Evolutionary conservation across 2,329 filamentous ascomycete genomes (phyloP).

Genomic region (Fusarium chuoi): DNA sequence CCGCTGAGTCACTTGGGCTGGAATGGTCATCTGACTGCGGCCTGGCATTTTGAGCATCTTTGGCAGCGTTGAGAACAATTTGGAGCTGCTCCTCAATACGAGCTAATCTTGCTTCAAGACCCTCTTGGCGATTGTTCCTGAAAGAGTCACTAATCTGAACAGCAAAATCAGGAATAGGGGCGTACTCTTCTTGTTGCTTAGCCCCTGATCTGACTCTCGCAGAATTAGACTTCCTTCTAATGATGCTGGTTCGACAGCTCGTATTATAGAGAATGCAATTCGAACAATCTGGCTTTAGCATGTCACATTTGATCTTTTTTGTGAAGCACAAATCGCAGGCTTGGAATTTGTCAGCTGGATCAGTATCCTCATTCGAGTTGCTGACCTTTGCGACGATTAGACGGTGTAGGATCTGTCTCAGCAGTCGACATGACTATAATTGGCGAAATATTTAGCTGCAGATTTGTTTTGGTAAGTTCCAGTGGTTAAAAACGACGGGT

Average conservation of each 20-base stretch:
- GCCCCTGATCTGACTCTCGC: slow-evolving; percentile 24
- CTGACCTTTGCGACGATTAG: slow-evolving; percentile 40
- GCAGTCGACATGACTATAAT: slow-evolving; percentile 3
- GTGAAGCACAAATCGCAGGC: slow-evolving; percentile 57
- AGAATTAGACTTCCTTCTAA: slow-evolving; percentile 41
- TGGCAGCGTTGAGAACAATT: slow-evolving; percentile 43
- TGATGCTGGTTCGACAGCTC: slow-evolving; percentile 47
- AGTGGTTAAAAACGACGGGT: accelerated
- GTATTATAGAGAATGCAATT: slow-evolving; percentile 57
- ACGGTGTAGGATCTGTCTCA: slow-evolving; percentile 19
- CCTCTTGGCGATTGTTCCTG: background rate
- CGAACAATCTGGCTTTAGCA: slow-evolving; percentile 55
- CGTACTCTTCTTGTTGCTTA: slow-evolving; percentile 28
- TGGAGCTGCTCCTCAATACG: slow-evolving; percentile 49
- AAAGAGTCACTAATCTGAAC: background rate
- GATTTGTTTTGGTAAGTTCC: accelerated
- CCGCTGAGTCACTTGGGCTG: background rate
- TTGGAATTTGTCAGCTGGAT: slow-evolving; percentile 17
- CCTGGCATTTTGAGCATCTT: slow-evolving; percentile 9
- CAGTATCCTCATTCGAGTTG: accelerated
- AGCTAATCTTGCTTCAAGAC: slow-evolving; percentile 43
- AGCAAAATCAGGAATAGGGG: background rate
- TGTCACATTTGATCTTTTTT: slow-evolving; percentile 60
- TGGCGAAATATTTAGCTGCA: accelerated
- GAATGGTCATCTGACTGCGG: slow-evolving; percentile 18